Evolutionary conservation across 176 grass and related monocot genomes (phyloP), one percentile per base, ranked within the genome.

Genomic region (Rhynchospora breviuscula): DNA sequence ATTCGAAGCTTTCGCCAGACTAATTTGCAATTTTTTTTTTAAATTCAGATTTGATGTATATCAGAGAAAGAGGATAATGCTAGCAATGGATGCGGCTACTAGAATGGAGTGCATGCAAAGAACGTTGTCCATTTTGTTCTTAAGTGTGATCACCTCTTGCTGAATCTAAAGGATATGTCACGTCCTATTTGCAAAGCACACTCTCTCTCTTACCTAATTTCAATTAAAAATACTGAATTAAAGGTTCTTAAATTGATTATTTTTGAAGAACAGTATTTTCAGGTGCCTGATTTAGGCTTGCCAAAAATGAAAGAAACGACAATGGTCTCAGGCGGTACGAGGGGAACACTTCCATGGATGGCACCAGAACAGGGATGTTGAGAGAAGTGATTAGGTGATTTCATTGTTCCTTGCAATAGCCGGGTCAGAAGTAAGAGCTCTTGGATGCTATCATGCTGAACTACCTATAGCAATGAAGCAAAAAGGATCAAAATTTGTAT

Each of bases 381-480:
- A 94, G 96, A 98, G 88, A 98, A 98, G 84, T 93, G 90, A 63
- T 65, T 70, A 70, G 93, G 86, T 67, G 91, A 98, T 85, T 95
- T 98, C 96, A 98, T 98, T 31, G 86, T 98, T 85, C 96, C 96
- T 90, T 98, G 96, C 85, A 98, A 80, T 90, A 98, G 87, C 66
- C 96, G 91, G 65, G 90, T 91, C 67, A 98, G 77, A 89, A 98
- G 96, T 79, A 98, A 85, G 86, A 98, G 90, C 84, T 98, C 93
- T 78, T 95, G 93, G 61, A 98, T 93, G 68, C 96, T 98, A 84
- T 98, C 96, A 86, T 98, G 91, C 66, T 91, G 87, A 86, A 95
- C 91, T 61, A 98, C 96, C 96, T 98, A 79, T 44, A 77, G 44
- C 81, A 77, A 81, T 45, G 33, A 81, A 81, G 59, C 33, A 62